A percentile compares a stretch with the other conserved stretches of the same genome.
phyloP scores from a whole-genome alignment of 169 alveolate genomes.

The Babesia sp. region DNA sequence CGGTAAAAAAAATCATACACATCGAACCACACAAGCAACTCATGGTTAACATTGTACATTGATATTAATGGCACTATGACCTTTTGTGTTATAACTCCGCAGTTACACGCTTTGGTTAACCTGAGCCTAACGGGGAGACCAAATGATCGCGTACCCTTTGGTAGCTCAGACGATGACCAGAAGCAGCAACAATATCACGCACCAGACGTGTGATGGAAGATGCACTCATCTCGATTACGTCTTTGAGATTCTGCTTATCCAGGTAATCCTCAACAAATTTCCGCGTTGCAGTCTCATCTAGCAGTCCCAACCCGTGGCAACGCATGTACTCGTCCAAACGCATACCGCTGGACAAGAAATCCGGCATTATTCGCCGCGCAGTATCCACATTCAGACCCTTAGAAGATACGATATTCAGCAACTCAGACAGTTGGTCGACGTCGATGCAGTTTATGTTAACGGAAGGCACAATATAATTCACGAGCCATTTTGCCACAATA shows the following conservation, averaged over 20 bases:
- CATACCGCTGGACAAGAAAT: conserved; percentile 22
- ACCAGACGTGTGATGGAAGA: conserved; percentile 1
- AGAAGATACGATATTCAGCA: conserved; percentile 20
- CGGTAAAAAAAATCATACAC: conserved; percentile 3
- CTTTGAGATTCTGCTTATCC: not conserved
- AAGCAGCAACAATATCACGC: conserved; percentile 15
- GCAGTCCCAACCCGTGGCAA: conserved; percentile 12
- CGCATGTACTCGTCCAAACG: conserved; percentile 36
- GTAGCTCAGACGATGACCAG: conserved; percentile 19
- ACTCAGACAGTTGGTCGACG: conserved; percentile 36
- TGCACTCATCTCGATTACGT: not conserved
- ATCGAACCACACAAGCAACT: conserved; percentile 5
- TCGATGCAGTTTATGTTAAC: not conserved
- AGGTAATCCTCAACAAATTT: conserved; percentile 24
- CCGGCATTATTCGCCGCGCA: conserved; percentile 17
- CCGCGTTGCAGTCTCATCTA: conserved; percentile 23
- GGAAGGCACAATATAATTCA: conserved; percentile 44
- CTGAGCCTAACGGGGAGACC: not conserved
- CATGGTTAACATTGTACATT: conserved; percentile 23
- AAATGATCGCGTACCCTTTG: conserved; percentile 6
- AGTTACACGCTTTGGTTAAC: not conserved
- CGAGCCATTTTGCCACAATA: conserved; percentile 57
- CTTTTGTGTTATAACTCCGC: not conserved
- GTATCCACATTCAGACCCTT: conserved; percentile 33
- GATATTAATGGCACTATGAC: not conserved